Evolutionary conservation across 768 basidiomycete genomes (phyloP).

Genomic region (Postia placenta): DNA sequence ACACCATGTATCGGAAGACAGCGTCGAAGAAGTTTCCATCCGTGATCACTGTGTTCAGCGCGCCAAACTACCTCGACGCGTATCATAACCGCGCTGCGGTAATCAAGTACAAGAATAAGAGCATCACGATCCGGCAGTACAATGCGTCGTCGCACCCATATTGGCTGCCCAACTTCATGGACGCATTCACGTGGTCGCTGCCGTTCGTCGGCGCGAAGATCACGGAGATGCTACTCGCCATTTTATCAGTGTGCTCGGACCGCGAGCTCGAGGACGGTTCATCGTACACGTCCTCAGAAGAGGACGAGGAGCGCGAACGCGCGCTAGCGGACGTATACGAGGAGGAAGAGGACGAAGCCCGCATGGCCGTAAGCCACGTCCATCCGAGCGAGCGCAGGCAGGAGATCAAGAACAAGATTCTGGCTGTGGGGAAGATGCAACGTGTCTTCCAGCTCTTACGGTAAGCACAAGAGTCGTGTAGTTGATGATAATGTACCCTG

Average conservation of each 20-base stretch:
- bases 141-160: slow-evolving; percentile 61
- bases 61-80: slow-evolving; percentile 94
- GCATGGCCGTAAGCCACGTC: slow-evolving; percentile 18
- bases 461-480: too few relatives aligned
- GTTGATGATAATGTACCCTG: background rate
- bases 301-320: slow-evolving; percentile 23
- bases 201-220: slow-evolving; percentile 99
- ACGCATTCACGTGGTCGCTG: slow-evolving; percentile 97
- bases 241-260: slow-evolving; percentile 92
- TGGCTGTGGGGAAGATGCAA: slow-evolving; percentile 89
- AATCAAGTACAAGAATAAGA: slow-evolving; percentile 94
- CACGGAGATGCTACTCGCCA: slow-evolving; percentile 96
- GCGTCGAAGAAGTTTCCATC: slow-evolving; percentile 93
- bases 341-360: slow-evolving; percentile 16
- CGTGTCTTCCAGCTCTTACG: slow-evolving; percentile 84
- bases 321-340: slow-evolving; percentile 17
- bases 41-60: slow-evolving; percentile 96
- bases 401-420: slow-evolving; percentile 89
- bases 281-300: slow-evolving; percentile 16
- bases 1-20: slow-evolving; percentile 93
- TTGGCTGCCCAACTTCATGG: slow-evolving; percentile 99
- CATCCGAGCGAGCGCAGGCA: slow-evolving; percentile 51
- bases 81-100: slow-evolving; percentile 97
- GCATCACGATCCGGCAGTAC: slow-evolving; percentile 77
- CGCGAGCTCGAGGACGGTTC: slow-evolving; percentile 82